A percentile compares a stretch with the other conserved stretches of the same genome.
Evolutionary conservation across 2,329 filamentous ascomycete species (phyloP).

Genomic region (Apiospora saccharicola): DNA sequence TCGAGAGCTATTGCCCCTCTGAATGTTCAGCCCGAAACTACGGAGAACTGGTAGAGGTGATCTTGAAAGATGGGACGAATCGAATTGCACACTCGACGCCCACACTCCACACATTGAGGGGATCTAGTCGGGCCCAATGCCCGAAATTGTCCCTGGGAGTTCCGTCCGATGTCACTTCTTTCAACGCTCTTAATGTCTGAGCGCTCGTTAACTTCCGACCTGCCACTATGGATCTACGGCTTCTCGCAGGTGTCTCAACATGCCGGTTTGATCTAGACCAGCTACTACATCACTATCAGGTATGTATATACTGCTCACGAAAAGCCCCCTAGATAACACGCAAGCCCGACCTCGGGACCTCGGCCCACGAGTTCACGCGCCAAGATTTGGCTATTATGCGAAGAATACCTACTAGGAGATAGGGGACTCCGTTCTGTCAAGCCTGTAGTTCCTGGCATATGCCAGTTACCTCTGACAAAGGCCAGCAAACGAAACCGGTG

Average conservation of each 20-base stretch:
- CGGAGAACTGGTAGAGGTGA: not conserved
- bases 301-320: not conserved
- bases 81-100: not conserved
- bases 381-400: not conserved
- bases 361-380: too few relatives aligned
- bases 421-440: not conserved
- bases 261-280: not conserved
- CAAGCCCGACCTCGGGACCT: too few relatives aligned
- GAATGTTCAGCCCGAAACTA: too few relatives aligned
- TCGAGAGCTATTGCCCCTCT: too few relatives aligned
- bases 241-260: not conserved
- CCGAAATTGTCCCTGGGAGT: not conserved
- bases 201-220: constrained; percentile 8
- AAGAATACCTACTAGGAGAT: not conserved
- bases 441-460: not conserved
- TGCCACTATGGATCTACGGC: not conserved
- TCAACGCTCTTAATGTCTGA: not conserved
- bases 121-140: not conserved
- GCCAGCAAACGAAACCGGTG: not conserved
- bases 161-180: not conserved
- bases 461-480: not conserved
- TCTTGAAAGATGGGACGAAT: not conserved
- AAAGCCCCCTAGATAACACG: not conserved
- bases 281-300: too few relatives aligned
- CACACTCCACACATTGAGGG: constrained; percentile 2